A percentile compares a stretch with the other conserved stretches of the same genome.
phyloP scores from a whole-genome alignment of 2,329 filamentous ascomycete genomes.

The Bipolaris gigantea region DNA sequence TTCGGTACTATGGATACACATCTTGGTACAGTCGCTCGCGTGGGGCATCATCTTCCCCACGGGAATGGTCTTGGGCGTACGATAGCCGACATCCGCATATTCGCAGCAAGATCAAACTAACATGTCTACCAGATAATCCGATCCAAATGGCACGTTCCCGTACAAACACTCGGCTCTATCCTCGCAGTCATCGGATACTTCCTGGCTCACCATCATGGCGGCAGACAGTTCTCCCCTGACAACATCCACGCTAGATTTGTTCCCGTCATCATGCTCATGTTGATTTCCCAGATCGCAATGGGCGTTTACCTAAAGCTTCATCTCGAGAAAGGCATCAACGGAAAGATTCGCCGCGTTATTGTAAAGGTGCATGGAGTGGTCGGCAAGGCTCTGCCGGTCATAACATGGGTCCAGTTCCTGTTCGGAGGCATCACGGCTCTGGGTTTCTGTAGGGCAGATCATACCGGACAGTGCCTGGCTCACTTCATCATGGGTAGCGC shows the following conservation, averaged over 20 bases:
- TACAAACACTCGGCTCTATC: constrained; percentile 73
- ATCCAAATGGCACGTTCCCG: constrained; percentile 90
- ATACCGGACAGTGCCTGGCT: constrained; percentile 87
- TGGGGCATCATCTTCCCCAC: constrained; percentile 92
- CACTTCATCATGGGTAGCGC: constrained; percentile 99
- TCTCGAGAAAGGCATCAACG: constrained; percentile 80
- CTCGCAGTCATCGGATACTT: constrained; percentile 85
- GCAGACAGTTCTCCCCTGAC: constrained; percentile 71
- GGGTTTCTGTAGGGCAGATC: constrained; percentile 90
- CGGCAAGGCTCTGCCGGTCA: constrained; percentile 83
- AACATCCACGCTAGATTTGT: constrained; percentile 79
- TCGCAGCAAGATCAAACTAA: background rate
- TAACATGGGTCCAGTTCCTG: constrained; percentile 90
- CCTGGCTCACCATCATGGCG: constrained; percentile 86
- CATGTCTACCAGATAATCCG: constrained; percentile 70
- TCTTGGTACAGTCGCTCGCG: constrained; percentile 80
- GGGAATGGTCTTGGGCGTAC: constrained; percentile 91
- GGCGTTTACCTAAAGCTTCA: constrained; percentile 90
- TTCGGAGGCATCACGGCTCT: constrained; percentile 92
- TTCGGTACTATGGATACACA: constrained; percentile 88
- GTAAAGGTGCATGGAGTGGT: constrained; percentile 76
- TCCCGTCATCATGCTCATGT: constrained; percentile 75
- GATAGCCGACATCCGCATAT: constrained; percentile 33
- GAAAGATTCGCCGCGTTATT: constrained; percentile 70
- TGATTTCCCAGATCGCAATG: constrained; percentile 74